Evolutionary conservation across 768 basidiomycete species (phyloP).

Genomic region (Rhodotorula taiwanensis): DNA sequence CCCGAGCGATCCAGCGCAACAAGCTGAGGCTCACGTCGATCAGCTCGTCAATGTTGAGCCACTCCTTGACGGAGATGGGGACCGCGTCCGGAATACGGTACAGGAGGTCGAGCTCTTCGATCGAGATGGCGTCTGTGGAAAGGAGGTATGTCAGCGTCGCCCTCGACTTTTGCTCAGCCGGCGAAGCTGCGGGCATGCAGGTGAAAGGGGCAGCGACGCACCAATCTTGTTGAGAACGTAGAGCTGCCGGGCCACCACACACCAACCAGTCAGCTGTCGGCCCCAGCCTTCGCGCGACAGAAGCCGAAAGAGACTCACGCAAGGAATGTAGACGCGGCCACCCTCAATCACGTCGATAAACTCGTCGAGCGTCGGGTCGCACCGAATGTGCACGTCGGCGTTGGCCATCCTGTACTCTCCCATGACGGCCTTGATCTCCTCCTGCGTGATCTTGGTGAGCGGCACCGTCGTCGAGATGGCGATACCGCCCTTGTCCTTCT

Average conservation of each 20-base stretch:
- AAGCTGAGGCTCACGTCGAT: neutral
- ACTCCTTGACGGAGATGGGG: constrained; percentile 84
- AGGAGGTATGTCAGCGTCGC: too few species aligned
- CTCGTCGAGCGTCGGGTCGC: constrained; percentile 89
- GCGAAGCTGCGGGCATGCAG: neutral
- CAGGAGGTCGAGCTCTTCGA: constrained; percentile 77
- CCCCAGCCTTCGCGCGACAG: too few species aligned
- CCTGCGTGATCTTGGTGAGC: constrained; percentile 86
- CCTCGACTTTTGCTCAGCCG: too few species aligned
- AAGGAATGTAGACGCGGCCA: constrained; percentile 88
- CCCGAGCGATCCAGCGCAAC: neutral
- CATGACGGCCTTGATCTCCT: constrained; percentile 90
- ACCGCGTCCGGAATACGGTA: constrained; percentile 95
- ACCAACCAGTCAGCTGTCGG: neutral
- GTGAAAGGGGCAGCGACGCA: constrained; percentile 3
- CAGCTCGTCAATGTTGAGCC: constrained; percentile 90
- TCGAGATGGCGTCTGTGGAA: constrained; percentile 94
- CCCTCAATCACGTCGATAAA: constrained; percentile 96
- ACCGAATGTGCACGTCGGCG: constrained; percentile 83
- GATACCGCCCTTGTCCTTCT: constrained; percentile 73
- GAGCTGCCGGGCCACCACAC: constrained; percentile 41
- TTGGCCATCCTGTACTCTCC: constrained; percentile 84
- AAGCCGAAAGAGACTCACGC: neutral
- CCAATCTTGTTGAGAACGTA: constrained; percentile 76
- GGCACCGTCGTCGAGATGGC: constrained; percentile 95